phyloP scores from a whole-genome alignment of 345 rosid species.

The Syzygium oleosum region DNA sequence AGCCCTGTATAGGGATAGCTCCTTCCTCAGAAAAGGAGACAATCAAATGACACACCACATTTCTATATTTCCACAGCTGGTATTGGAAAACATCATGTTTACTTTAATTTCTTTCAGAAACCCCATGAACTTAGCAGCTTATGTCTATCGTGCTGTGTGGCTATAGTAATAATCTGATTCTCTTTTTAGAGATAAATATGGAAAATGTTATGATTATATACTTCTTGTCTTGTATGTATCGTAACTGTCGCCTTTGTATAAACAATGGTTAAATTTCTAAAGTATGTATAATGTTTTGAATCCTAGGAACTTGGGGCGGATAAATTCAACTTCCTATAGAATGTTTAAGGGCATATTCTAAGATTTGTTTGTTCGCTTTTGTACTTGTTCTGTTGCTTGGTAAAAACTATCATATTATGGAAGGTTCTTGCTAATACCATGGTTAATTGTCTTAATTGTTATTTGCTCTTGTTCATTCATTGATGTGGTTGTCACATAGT shows the following conservation, averaged over 20 bases:
- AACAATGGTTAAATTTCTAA: not conserved
- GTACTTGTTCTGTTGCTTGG: not conserved
- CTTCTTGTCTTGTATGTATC: not conserved
- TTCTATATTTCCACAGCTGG: not conserved
- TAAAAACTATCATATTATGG: not conserved
- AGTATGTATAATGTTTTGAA: not conserved
- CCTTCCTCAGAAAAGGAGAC: not conserved
- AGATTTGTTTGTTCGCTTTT: not conserved
- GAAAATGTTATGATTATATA: not conserved
- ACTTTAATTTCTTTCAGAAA: not conserved
- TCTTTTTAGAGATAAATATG: not conserved
- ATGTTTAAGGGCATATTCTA: not conserved
- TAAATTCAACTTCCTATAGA: not conserved
- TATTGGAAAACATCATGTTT: not conserved
- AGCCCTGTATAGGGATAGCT: not conserved
- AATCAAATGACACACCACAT: not conserved
- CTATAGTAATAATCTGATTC: not conserved
- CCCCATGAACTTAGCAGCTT: not conserved
- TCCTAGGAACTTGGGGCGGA: not conserved
- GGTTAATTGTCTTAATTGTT: not conserved
- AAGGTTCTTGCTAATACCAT: not conserved
- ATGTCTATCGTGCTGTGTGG: not conserved
- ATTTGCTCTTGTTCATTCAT: not conserved
- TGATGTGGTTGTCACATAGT: not conserved
- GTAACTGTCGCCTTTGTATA: not conserved